Evolutionary conservation across 257 asterid genomes (phyloP).

Genomic region (Prunella vulgaris): DNA sequence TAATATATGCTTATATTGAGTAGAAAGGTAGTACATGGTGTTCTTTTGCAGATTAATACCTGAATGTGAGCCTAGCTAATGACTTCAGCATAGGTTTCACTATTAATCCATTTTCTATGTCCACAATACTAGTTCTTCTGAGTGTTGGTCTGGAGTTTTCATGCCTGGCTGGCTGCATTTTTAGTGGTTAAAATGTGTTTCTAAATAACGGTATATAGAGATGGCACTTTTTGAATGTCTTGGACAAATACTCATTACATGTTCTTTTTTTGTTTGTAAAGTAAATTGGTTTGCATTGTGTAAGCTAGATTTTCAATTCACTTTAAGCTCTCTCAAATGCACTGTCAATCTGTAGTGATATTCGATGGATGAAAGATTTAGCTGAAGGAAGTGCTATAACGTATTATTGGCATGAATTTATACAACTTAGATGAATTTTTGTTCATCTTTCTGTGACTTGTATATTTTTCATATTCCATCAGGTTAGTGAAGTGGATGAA

Average conservation of each 20-base stretch:
- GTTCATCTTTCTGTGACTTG: background rate
- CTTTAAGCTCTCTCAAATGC: background rate
- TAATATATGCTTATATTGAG: background rate
- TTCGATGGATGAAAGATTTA: background rate
- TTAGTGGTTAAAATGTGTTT: slow-evolving; percentile 1
- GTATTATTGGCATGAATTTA: background rate
- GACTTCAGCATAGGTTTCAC: background rate
- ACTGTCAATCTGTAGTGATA: background rate
- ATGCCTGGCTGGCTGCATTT: background rate
- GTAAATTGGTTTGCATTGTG: background rate
- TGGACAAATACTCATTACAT: background rate
- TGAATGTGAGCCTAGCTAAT: background rate
- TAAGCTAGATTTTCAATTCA: background rate
- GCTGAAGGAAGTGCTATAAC: background rate
- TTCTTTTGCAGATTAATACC: background rate
- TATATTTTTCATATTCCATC: slow-evolving; percentile 8
- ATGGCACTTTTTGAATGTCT: background rate
- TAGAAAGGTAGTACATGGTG: background rate
- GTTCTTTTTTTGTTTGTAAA: background rate
- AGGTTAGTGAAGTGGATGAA: slow-evolving; percentile 36
- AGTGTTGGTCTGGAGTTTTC: background rate
- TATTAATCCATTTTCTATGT: background rate
- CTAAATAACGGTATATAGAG: background rate
- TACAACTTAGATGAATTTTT: slow-evolving; percentile 5
- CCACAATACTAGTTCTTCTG: background rate